Evolutionary conservation across 306 rosid genomes (phyloP).

Genomic region (Prinsepia uniflora): DNA sequence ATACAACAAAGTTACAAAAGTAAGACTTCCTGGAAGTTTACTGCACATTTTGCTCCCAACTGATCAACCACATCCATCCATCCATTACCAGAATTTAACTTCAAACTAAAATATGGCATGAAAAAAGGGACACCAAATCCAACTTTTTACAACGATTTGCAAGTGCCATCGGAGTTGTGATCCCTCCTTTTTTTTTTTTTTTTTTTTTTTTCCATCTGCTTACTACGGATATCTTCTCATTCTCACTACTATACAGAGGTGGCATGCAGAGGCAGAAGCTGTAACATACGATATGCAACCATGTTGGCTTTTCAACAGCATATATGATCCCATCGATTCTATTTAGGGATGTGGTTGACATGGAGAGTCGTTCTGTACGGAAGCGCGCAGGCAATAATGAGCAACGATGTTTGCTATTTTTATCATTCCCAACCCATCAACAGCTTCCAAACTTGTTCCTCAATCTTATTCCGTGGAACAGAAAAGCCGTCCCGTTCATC

Average conservation of each 20-base stretch:
- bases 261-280: slow-evolving; percentile 22
- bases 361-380: slow-evolving; percentile 38
- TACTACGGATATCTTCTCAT: slow-evolving; percentile 21
- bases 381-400: slow-evolving; percentile 13
- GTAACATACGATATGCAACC: slow-evolving; percentile 23
- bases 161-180: slow-evolving; percentile 6
- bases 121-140: slow-evolving; percentile 13
- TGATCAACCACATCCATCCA: neutral
- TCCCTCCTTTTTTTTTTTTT: slow-evolving; percentile 15
- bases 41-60: slow-evolving; percentile 4
- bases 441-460: slow-evolving; percentile 82
- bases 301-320: neutral
- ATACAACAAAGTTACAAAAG: neutral
- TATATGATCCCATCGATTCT: slow-evolving; percentile 21
- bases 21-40: slow-evolving; percentile 5
- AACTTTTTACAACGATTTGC: slow-evolving; percentile 33
- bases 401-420: slow-evolving; percentile 16
- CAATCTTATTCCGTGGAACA: slow-evolving; percentile 56
- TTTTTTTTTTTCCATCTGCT: slow-evolving; percentile 19
- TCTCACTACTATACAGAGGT: slow-evolving; percentile 30
- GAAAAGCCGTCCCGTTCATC: slow-evolving; percentile 67
- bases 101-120: neutral
- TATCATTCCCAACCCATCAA: slow-evolving; percentile 90
- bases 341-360: slow-evolving; percentile 21
- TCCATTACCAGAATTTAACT: neutral